Percentiles rank a stretch among this genome's conserved stretches.
Conservation (phyloP, 2,329 filamentous ascomycete species). For the Chaetomiaceae sp. region DNA sequence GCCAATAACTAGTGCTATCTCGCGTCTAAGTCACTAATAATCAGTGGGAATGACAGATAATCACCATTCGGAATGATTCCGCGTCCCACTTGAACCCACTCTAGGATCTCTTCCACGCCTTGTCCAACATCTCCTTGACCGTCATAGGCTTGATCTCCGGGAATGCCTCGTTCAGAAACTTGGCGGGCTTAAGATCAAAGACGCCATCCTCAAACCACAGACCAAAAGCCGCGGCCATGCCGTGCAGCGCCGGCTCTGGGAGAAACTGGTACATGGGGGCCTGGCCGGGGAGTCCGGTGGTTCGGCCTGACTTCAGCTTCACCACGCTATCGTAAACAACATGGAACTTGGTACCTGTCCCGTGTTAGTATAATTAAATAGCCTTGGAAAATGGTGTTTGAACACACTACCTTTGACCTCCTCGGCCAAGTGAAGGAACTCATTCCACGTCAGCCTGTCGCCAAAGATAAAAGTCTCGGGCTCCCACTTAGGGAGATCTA, state of each 20-base stretch:
- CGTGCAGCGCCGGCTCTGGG: constrained; percentile 26
- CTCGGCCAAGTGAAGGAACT: constrained; percentile 42
- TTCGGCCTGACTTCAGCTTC: constrained; percentile 32
- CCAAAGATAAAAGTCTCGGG: constrained; percentile 35
- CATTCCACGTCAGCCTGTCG: constrained; percentile 41
- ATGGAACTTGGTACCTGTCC: constrained; percentile 29
- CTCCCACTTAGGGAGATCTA: constrained; percentile 44
- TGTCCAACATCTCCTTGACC: constrained; percentile 25
- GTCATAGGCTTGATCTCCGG: constrained; percentile 27
- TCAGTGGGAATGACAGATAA: no score
- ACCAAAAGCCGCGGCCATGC: constrained; percentile 24
- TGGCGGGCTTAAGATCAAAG: constrained; percentile 17
- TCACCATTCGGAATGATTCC: no score
- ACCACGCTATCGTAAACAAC: constrained; percentile 33
- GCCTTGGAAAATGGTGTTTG: not conserved
- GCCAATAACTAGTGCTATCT: no score
- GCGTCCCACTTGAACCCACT: not conserved
- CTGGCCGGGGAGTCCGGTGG: constrained; percentile 33
- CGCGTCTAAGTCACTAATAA: no score
- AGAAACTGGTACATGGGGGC: constrained; percentile 26
- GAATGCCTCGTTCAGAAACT: constrained; percentile 31
- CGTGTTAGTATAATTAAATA: not conserved
- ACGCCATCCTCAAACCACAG: constrained; percentile 23
- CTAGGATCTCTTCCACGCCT: constrained; percentile 20
- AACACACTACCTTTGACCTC: constrained; percentile 31